phyloP scores from a whole-genome alignment of 176 grass and related monocot genomes.

The Bromus sterilis region DNA sequence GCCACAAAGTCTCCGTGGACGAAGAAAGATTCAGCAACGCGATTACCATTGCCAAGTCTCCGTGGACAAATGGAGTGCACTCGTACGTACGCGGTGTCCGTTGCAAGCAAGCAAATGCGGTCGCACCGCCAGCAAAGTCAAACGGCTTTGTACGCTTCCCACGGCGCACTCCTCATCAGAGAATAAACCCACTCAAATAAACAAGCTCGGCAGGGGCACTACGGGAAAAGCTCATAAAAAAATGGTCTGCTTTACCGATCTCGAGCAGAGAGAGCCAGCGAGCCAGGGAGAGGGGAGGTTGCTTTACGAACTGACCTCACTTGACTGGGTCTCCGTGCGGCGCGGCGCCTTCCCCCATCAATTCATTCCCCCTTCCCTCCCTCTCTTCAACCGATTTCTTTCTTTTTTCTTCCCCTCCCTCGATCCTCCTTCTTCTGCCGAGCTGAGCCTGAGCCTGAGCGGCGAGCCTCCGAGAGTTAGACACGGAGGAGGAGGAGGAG shows the following conservation, averaged over 20 bases:
- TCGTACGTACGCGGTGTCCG: no score
- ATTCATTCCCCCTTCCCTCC: neutral
- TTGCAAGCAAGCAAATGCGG: neutral
- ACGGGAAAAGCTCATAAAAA: neutral
- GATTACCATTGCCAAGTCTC: no score
- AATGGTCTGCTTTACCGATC: neutral
- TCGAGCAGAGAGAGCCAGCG: neutral
- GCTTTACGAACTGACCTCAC: neutral
- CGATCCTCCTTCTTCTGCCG: neutral
- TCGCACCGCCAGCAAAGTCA: constrained; percentile 22
- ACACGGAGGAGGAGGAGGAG: neutral
- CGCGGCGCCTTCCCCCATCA: constrained; percentile 9
- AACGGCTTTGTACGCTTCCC: neutral
- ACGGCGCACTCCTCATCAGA: no score
- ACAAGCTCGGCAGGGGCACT: neutral
- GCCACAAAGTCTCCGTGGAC: no score
- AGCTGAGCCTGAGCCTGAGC: no score
- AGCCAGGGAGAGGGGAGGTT: neutral
- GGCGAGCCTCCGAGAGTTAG: no score
- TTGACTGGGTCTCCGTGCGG: constrained; percentile 12
- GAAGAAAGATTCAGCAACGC: no score
- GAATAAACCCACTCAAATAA: no score
- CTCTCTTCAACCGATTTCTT: neutral
- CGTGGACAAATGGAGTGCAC: no score
- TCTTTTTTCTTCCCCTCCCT: neutral